Evolutionary conservation across 805 yeast genomes (phyloP), one percentile per base, ranked within the genome.

Genomic region (Yarrowia keelungensis): DNA sequence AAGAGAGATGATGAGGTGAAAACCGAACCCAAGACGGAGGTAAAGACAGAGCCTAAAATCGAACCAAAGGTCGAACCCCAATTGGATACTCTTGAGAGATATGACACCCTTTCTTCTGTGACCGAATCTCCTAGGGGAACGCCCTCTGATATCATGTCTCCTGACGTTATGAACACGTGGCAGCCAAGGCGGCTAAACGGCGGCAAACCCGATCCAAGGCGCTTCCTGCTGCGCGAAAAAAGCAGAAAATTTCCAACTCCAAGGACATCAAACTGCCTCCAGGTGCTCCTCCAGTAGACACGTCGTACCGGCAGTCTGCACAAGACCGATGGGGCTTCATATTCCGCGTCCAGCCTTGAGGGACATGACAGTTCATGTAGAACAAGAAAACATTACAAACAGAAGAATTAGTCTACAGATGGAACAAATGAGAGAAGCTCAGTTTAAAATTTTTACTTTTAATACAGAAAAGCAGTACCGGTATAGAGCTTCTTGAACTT

Each of bases 291-390:
- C 54, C 67, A 1, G 35, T 61, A 0, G 67, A 75, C 83, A n/a
- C 76, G 79, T 41, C 69, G 76, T 0, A 75, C 85, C 54, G 19
- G 19, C 19, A 19, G 19, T 19, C 19, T 19, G 19, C 19, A 19
- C 1, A 19, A 19, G 19, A 19, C 19, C 19, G 19, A 19, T 19
- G 19, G 19, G 19, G 19, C 19, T 19, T 19, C 19, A 19, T 19
- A 1, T 19, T 19, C 19, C 19, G 19, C 19, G 19, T 19, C 19
- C 19, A 19, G 19, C 19, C 19, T 19, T 19, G 19, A 19, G 19
- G 19, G 19, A 19, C 19, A 19, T 19, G 19, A 19, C 19, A 19
- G 19, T 19, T 19, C 19, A 19, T 19, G 19, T 19, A 19, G 19
- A 19, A 19, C 19, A 19, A 19, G 19, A 19, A 19, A 19, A 19